A percentile compares a stretch with the other conserved stretches of the same genome.
Evolutionary conservation across 805 yeast genomes (phyloP).

Genomic region (Starmerella potacharoeniae): DNA sequence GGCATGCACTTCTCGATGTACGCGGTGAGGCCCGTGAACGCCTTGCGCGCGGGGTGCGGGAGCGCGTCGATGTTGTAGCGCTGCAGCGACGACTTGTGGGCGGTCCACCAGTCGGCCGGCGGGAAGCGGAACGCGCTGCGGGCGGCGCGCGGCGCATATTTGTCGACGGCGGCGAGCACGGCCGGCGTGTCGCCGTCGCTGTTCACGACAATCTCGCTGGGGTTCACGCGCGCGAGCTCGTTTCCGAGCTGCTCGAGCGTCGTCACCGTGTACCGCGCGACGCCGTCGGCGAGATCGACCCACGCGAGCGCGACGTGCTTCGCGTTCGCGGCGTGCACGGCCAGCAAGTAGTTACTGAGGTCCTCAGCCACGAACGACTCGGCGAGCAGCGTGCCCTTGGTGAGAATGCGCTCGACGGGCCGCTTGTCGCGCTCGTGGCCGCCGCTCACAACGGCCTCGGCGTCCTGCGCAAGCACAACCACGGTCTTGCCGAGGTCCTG

Average conservation of each 20-base stretch:
- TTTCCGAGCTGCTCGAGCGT: slow-evolving; percentile 50
- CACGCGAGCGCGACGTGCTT: slow-evolving; percentile 48
- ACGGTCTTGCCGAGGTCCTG: slow-evolving; percentile 60
- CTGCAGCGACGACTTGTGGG: neutral
- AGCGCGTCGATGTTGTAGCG: slow-evolving; percentile 15
- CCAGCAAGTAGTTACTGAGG: slow-evolving; percentile 57
- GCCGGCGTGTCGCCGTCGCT: slow-evolving; percentile 46
- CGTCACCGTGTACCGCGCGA: slow-evolving; percentile 52
- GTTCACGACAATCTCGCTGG: slow-evolving; percentile 61
- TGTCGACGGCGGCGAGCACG: slow-evolving; percentile 39
- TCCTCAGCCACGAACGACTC: slow-evolving; percentile 69
- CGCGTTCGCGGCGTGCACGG: slow-evolving; percentile 31
- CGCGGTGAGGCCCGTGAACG: slow-evolving; percentile 52
- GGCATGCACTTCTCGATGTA: slow-evolving; percentile 70
- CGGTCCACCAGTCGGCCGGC: slow-evolving; percentile 20
- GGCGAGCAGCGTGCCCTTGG: slow-evolving; percentile 88
- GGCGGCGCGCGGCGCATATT: slow-evolving; percentile 22
- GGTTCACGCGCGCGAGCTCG: slow-evolving; percentile 65
- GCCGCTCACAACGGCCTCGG: slow-evolving; percentile 23
- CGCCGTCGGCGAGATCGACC: slow-evolving; percentile 83
- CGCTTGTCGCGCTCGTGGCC: slow-evolving; percentile 36
- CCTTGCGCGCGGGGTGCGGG: slow-evolving; percentile 36
- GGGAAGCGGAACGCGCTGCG: slow-evolving; percentile 39
- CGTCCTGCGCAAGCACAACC: slow-evolving; percentile 54
- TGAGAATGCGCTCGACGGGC: slow-evolving; percentile 64